Conservation (phyloP, 805 yeast species). For the Candida piceae region DNA sequence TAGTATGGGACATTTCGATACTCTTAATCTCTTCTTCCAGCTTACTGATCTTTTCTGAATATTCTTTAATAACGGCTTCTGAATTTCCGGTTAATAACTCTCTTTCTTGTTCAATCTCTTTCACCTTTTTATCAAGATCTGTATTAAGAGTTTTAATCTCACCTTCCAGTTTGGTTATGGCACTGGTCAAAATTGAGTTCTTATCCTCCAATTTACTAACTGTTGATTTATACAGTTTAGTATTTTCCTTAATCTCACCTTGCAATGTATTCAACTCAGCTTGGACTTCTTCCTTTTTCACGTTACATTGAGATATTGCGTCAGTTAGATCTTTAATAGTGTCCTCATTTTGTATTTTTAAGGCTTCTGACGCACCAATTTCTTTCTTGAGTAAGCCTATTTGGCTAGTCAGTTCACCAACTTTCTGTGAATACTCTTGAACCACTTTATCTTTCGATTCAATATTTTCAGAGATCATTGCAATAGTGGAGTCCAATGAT, state of each 20-base stretch:
- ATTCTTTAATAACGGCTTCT: slow-evolving; percentile 44
- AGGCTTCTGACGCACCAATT: neutral
- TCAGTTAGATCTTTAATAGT: neutral
- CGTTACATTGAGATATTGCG: neutral
- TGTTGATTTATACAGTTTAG: slow-evolving; percentile 7
- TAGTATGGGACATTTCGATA: slow-evolving; percentile 6
- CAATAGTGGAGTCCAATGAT: slow-evolving; percentile 28
- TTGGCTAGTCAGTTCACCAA: slow-evolving; percentile 2
- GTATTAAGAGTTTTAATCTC: slow-evolving; percentile 28
- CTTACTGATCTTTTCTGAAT: slow-evolving; percentile 38
- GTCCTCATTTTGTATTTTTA: neutral
- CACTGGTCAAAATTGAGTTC: slow-evolving; percentile 13
- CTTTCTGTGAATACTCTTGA: slow-evolving; percentile 5
- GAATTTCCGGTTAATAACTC: slow-evolving; percentile 43
- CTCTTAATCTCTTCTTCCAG: slow-evolving; percentile 34
- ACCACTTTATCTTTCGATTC: slow-evolving; percentile 20
- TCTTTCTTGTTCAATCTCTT: slow-evolving; percentile 49
- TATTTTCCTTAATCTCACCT: slow-evolving; percentile 14
- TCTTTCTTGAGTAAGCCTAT: neutral
- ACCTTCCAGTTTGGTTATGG: slow-evolving; percentile 22
- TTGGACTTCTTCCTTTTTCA: neutral
- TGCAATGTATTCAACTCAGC: slow-evolving; percentile 18
- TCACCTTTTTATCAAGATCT: slow-evolving; percentile 32
- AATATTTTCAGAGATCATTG: slow-evolving; percentile 30
- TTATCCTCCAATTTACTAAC: slow-evolving; percentile 18